Evolutionary conservation across 2,329 filamentous ascomycete genomes (phyloP).

Genomic region (Thelonectria discophora): DNA sequence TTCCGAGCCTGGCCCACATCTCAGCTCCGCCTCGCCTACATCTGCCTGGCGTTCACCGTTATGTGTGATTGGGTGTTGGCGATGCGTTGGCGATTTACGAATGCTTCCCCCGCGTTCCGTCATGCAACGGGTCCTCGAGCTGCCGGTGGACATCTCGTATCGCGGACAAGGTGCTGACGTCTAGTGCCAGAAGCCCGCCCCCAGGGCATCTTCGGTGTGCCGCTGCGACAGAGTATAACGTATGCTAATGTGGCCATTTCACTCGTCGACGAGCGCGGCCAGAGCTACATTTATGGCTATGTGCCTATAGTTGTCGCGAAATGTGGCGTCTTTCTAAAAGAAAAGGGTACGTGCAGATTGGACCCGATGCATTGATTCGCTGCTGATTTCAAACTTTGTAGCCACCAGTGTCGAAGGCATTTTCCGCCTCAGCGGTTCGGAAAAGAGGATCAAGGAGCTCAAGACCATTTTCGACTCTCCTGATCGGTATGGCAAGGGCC

Average conservation of each 20-base stretch:
- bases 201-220: slow-evolving; percentile 92
- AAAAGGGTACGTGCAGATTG: slow-evolving; percentile 77
- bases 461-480: slow-evolving; percentile 93
- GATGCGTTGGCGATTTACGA: not conserved
- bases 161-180: slow-evolving; percentile 29
- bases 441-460: slow-evolving; percentile 97
- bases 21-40: slow-evolving; percentile 8
- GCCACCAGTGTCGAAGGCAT: slow-evolving; percentile 96
- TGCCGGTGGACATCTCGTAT: not conserved
- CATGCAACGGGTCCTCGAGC: not conserved
- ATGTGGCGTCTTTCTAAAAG: slow-evolving; percentile 95
- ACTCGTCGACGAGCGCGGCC: slow-evolving; percentile 87
- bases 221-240: slow-evolving; percentile 90
- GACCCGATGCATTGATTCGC: not conserved
- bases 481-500: slow-evolving; percentile 92
- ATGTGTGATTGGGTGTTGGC: not conserved
- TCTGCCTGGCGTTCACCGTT: slow-evolving; percentile 14
- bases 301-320: slow-evolving; percentile 98
- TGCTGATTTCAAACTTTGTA: slow-evolving; percentile 53
- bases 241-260: slow-evolving; percentile 99
- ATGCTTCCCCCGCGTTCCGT: slow-evolving; percentile 11
- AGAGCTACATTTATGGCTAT: slow-evolving; percentile 98
- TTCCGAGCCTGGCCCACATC: slow-evolving; percentile 3
- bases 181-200: slow-evolving; percentile 55
- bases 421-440: slow-evolving; percentile 93